These are phyloP conservation scores for Yamadazyma membranifaciens DNA, from an alignment of 1,139 yeast species.

Conservation along the genomic window DNA sequence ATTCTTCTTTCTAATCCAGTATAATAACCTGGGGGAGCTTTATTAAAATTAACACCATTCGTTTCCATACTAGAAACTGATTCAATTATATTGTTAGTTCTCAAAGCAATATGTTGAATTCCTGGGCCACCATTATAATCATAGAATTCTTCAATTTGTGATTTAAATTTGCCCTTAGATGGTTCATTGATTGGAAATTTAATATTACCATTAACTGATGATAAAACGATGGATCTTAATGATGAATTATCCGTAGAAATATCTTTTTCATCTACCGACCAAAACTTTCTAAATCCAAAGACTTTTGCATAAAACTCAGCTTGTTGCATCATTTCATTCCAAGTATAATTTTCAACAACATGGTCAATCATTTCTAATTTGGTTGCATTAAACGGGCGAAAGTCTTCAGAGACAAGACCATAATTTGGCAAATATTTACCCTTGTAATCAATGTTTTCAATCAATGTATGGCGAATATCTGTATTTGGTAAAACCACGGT, in stretches of 20 bases:
- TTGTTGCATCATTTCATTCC: slow-evolving; percentile 61
- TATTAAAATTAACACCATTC: slow-evolving; percentile 71
- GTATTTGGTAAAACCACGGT: slow-evolving; percentile 55
- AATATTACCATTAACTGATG: slow-evolving; percentile 60
- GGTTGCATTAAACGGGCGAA: background rate
- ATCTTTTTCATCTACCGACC: slow-evolving; percentile 82
- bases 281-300: slow-evolving; percentile 72
- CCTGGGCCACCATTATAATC: slow-evolving; percentile 80
- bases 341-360: slow-evolving; percentile 74
- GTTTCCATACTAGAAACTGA: slow-evolving; percentile 53
- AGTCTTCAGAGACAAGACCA: slow-evolving; percentile 2
- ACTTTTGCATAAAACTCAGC: slow-evolving; percentile 58
- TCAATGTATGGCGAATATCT: slow-evolving; percentile 68
- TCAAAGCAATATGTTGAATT: slow-evolving; percentile 75
- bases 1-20: slow-evolving; percentile 45
- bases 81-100: slow-evolving; percentile 56
- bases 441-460: slow-evolving; percentile 45
- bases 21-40: slow-evolving; percentile 58
- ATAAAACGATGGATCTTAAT: slow-evolving; percentile 72
- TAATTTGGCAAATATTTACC: slow-evolving; percentile 64
- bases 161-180: slow-evolving; percentile 59
- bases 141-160: slow-evolving; percentile 81
- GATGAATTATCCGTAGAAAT: slow-evolving; percentile 70
- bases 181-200: slow-evolving; percentile 89
- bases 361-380: slow-evolving; percentile 58